Conservation (phyloP, 2,329 filamentous ascomycete species). For the Biscogniauxia mediterranea region DNA sequence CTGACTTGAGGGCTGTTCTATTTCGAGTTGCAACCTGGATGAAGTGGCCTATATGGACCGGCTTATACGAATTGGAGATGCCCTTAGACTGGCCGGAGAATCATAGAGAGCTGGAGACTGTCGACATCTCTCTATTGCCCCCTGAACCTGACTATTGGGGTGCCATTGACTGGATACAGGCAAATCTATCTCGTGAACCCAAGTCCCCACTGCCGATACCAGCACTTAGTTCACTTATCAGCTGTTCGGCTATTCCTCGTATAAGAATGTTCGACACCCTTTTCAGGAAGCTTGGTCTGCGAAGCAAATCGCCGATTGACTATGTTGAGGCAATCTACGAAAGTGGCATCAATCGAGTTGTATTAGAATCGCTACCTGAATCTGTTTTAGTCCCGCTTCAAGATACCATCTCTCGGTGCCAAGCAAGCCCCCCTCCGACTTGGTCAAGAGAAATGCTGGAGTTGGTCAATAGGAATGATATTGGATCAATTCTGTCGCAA, state of each 20-base stretch:
- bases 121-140: slow-evolving; percentile 11
- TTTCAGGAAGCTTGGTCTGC: slow-evolving; percentile 55
- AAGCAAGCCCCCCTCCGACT: slow-evolving; percentile 73
- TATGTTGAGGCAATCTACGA: slow-evolving; percentile 73
- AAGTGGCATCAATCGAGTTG: slow-evolving; percentile 62
- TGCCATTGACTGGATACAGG: slow-evolving; percentile 54
- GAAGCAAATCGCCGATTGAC: slow-evolving; percentile 51
- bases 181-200: slow-evolving; percentile 37
- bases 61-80: slow-evolving; percentile 52
- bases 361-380: slow-evolving; percentile 83
- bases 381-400: slow-evolving; percentile 76
- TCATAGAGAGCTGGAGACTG: slow-evolving; percentile 1
- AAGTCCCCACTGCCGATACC: slow-evolving; percentile 18
- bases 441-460: slow-evolving; percentile 73
- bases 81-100: slow-evolving; percentile 42
- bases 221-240: slow-evolving; percentile 17
- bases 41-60: slow-evolving; percentile 58
- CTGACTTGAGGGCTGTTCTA: slow-evolving; percentile 67
- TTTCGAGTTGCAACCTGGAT: slow-evolving; percentile 83
- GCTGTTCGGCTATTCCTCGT: slow-evolving; percentile 54
- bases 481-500: slow-evolving; percentile 63
- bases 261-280: slow-evolving; percentile 70
- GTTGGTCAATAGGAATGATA: slow-evolving; percentile 78
- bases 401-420: slow-evolving; percentile 81
- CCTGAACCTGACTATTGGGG: slow-evolving; percentile 34